Base-by-base conservation (phyloP, 2,329 filamentous ascomycete species). In the Ascosphaera aggregata region DNA sequence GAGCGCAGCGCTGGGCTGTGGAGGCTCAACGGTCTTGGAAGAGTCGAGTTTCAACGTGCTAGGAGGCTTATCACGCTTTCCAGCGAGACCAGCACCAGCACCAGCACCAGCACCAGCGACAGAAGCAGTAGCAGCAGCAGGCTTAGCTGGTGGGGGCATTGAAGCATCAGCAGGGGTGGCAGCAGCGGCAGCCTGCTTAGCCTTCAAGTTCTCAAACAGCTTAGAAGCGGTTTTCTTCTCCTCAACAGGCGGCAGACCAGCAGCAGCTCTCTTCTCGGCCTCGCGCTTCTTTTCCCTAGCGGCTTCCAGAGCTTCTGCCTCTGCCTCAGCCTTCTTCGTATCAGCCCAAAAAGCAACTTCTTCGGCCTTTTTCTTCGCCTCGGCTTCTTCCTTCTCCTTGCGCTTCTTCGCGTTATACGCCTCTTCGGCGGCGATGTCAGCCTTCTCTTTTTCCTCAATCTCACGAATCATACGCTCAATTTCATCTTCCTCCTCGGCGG, bases 1-100 rank as follows among this genome's bases (percentile, higher is more conserved):
- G 54, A 98, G 77, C 44, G 85, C 86, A 42, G 89, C 82, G 45
- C 82, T 95, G 13, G 86, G 86, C 59, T 94, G 85, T 39, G 82
- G 75, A 39, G 86, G 79, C 62, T 98, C 86, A 18, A 93, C 72
- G 30, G 78, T 65, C 61, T 85, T 92, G 48, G 74, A 82, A 45
- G 79, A 91, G 41, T 84, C 72, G 44, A 95, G 68, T 60, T 94
- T 94, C 46, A 98, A 74, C 35, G 81, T 77, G 43, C 78, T 74
- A 27, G 22, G 22, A 38, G 89, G 86, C 67, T 93, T 94, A 42
- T 64, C 52, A 17, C 66, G 72, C 59, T 82, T 84, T 49, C 73
- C 66, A 27, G 22, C 7, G 11, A 27, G 22, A 22, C 61, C 62
- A 41, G 64, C 62, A 35, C 67, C 57, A 15, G 53, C 58, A 40